Evolutionary conservation across 2,329 filamentous ascomycete species (phyloP).

Genomic region (Monosporascus sp.): DNA sequence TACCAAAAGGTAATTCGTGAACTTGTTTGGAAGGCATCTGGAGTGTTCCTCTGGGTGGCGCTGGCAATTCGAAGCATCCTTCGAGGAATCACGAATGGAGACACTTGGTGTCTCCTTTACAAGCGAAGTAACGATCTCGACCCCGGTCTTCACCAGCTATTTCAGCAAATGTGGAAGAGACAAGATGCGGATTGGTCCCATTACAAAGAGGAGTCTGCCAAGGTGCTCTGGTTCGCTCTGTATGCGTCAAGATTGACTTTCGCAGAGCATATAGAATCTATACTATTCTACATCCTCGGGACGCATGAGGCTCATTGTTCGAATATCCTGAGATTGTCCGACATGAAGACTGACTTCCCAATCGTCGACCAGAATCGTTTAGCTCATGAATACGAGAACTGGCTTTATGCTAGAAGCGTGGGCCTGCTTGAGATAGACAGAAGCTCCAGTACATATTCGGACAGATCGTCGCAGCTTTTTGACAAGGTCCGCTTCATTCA

Average conservation of each 20-base stretch:
- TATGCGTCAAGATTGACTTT: not conserved
- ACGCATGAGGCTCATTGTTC: not conserved
- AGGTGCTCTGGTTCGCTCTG: not conserved
- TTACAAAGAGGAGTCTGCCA: not conserved
- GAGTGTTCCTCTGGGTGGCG: not conserved
- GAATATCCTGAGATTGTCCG: not conserved
- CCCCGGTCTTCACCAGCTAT: not conserved
- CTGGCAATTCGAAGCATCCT: not conserved
- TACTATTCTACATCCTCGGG: not conserved
- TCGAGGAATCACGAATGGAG: not conserved
- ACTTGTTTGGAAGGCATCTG: not conserved
- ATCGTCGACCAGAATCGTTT: not conserved
- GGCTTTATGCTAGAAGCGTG: not conserved
- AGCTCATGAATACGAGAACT: not conserved
- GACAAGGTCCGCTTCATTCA: not conserved
- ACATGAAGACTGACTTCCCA: fast-evolving
- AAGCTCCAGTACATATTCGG: too few relatives aligned
- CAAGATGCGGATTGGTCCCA: not conserved
- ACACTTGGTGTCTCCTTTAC: not conserved
- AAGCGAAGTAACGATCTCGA: not conserved
- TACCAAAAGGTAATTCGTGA: not conserved
- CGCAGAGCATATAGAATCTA: not conserved
- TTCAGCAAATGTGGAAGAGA: not conserved
- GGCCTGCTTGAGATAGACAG: not conserved
- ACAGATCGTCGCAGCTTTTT: not conserved